Conservation (phyloP, 2,329 filamentous ascomycete species). For the Alternaria metachromatica region DNA sequence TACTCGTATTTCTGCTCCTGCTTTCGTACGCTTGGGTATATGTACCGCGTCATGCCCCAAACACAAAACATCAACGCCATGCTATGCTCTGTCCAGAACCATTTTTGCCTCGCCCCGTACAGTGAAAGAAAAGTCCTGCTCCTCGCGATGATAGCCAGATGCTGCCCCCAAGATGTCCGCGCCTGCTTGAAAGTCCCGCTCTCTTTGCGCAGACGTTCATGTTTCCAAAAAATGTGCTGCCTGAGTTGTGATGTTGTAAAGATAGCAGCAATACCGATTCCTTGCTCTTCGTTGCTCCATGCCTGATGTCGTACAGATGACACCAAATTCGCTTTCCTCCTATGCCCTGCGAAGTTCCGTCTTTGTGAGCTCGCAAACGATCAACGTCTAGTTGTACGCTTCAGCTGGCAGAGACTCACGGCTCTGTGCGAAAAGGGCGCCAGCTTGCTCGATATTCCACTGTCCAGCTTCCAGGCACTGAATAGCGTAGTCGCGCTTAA, state of each 20-base stretch:
- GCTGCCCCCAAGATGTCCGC: neutral
- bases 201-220: neutral
- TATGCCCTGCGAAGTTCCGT: neutral
- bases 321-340: neutral
- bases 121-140: neutral
- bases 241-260: neutral
- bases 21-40: constrained; percentile 5
- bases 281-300: neutral
- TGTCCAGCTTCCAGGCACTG: constrained; percentile 80
- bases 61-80: constrained; percentile 3
- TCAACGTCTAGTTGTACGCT: constrained; percentile 45
- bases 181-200: neutral
- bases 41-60: neutral
- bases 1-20: neutral
- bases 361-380: neutral
- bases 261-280: neutral
- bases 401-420: constrained; percentile 62
- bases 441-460: constrained; percentile 80
- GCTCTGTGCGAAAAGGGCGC: constrained; percentile 76
- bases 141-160: neutral
- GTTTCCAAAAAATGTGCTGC: neutral
- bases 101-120: neutral
- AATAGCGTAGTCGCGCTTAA: constrained; percentile 79
- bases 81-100: neutral
- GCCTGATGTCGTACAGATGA: neutral